phyloP scores from a whole-genome alignment of 305 asterid species.

The Fraxinus sp. region DNA sequence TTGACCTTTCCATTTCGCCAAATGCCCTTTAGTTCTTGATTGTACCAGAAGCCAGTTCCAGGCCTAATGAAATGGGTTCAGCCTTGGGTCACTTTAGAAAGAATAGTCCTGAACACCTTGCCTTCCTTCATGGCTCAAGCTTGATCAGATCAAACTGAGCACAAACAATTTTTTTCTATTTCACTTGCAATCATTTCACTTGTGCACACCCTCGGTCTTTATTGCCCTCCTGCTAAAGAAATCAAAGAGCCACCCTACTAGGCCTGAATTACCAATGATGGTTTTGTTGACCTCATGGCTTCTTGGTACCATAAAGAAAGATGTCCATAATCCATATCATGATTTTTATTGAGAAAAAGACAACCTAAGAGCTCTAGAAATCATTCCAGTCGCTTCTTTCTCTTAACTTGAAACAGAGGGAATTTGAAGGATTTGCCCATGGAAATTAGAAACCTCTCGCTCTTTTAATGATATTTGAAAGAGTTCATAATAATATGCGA shows the following conservation, averaged over 20 bases:
- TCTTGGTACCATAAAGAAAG: background rate
- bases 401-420: background rate
- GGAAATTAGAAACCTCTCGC: background rate
- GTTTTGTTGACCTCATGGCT: background rate
- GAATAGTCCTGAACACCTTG: background rate
- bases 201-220: background rate
- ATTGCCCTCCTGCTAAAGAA: background rate
- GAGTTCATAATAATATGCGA: background rate
- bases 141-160: background rate
- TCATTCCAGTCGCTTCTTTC: background rate
- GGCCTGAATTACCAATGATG: background rate
- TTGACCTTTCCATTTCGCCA: background rate
- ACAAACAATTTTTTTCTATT: background rate
- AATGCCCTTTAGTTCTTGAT: background rate
- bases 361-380: background rate
- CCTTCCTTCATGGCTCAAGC: background rate
- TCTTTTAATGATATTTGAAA: background rate
- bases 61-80: background rate
- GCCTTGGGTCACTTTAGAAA: background rate
- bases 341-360: background rate
- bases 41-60: background rate
- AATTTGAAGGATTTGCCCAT: background rate
- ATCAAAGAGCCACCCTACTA: background rate
- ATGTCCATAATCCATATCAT: background rate
- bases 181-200: background rate